Evolutionary conservation across 169 alveolate genomes (phyloP).

Genomic region (Babesia ovis): DNA sequence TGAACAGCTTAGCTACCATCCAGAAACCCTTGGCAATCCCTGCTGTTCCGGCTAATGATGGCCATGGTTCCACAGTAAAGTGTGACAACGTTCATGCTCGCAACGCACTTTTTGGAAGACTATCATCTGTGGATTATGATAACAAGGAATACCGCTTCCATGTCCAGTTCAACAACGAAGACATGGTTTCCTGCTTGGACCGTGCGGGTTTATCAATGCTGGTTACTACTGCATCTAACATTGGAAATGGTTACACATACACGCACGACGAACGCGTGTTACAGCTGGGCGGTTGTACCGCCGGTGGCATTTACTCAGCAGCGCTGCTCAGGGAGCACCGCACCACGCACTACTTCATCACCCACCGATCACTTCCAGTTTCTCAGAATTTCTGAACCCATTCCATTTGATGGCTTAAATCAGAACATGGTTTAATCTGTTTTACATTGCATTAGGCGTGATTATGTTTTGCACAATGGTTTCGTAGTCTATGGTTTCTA

Average conservation of each 20-base stretch:
- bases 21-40: constrained; percentile 63
- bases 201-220: constrained; percentile 24
- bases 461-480: constrained; percentile 20
- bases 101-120: constrained; percentile 32
- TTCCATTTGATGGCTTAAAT: background rate
- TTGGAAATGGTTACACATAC: constrained; percentile 19
- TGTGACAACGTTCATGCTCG: constrained; percentile 27
- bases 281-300: constrained; percentile 44
- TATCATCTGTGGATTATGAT: background rate
- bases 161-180: constrained; percentile 8
- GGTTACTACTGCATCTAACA: constrained; percentile 14
- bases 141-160: background rate
- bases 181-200: constrained; percentile 4
- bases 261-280: constrained; percentile 27
- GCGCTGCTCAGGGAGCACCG: constrained; percentile 34
- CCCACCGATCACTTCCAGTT: constrained; percentile 17
- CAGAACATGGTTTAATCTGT: background rate
- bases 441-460: background rate
- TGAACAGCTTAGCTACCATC: constrained; percentile 80
- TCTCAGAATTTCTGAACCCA: too few relatives aligned
- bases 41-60: background rate
- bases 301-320: constrained; percentile 30
- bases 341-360: constrained; percentile 24
- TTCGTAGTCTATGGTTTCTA: constrained; percentile 37
- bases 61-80: constrained; percentile 25